These are phyloP conservation scores for Arthrinium phaeospermum DNA, from an alignment of 2,329 filamentous ascomycete species.

Conservation along the genomic window DNA sequence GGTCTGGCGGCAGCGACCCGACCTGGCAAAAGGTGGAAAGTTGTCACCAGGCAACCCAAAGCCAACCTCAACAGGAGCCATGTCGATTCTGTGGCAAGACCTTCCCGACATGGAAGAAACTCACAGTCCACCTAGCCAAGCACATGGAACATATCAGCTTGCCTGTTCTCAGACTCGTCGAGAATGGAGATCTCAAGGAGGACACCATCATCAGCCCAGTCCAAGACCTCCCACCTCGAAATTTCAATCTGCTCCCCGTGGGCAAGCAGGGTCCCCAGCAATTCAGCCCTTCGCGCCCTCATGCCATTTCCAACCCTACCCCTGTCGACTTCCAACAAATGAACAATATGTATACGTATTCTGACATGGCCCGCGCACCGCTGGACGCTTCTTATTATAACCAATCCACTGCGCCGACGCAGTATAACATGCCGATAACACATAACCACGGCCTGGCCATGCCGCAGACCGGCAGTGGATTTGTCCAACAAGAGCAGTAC, in stretches of 20 bases:
- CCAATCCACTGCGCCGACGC: slow-evolving; percentile 25
- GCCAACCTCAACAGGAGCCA: slow-evolving; percentile 73
- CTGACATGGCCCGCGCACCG: slow-evolving; percentile 27
- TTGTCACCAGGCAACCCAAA: slow-evolving; percentile 74
- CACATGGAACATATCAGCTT: slow-evolving; percentile 94
- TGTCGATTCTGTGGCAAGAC: slow-evolving; percentile 87
- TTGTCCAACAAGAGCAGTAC: slow-evolving; percentile 35
- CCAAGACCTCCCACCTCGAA: slow-evolving; percentile 58
- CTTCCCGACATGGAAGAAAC: slow-evolving; percentile 87
- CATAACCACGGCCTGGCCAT: slow-evolving; percentile 32
- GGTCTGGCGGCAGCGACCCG: slow-evolving; percentile 61
- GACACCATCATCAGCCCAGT: slow-evolving; percentile 73
- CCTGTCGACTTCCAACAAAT: slow-evolving; percentile 30
- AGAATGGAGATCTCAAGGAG: slow-evolving; percentile 55
- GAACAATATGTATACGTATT: slow-evolving; percentile 27
- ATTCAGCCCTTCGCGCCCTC: slow-evolving; percentile 29
- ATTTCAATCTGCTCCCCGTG: slow-evolving; percentile 38
- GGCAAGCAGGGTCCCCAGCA: slow-evolving; percentile 39
- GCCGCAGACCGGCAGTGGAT: slow-evolving; percentile 26
- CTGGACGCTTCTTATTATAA: slow-evolving; percentile 29
- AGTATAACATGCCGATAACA: slow-evolving; percentile 27
- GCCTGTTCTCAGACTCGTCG: slow-evolving; percentile 72
- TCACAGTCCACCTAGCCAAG: slow-evolving; percentile 90
- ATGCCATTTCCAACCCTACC: slow-evolving; percentile 25
- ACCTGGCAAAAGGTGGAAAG: slow-evolving; percentile 80